Percentiles rank a stretch among this genome's conserved stretches.
These are phyloP conservation scores for Camelina hispida DNA, from an alignment of 345 rosid species.

Conservation along the genomic window DNA sequence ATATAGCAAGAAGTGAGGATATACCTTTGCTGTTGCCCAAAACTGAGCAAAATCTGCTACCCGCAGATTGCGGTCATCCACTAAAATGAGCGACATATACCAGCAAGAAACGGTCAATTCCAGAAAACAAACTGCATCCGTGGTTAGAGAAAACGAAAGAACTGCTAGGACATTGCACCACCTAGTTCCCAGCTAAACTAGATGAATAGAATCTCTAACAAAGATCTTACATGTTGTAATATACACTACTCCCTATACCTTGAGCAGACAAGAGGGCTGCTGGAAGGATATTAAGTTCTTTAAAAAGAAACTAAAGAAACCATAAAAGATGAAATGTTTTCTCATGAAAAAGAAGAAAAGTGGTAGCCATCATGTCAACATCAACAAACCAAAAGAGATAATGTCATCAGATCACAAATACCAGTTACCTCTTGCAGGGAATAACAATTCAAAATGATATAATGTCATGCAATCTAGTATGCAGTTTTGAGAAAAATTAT, in stretches of 20 bases:
- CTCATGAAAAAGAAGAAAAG: constrained; percentile 32
- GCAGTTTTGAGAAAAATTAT: constrained; percentile 45
- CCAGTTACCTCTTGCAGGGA: constrained; percentile 40
- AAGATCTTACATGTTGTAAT: constrained; percentile 39
- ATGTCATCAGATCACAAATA: constrained; percentile 42
- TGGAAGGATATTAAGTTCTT: constrained; percentile 33
- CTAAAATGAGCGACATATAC: constrained; percentile 98
- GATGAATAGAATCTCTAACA: constrained; percentile 49
- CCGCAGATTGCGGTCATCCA: constrained; percentile 99
- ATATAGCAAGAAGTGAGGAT: constrained; percentile 68
- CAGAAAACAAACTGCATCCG: constrained; percentile 96
- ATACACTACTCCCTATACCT: constrained; percentile 42
- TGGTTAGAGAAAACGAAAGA: constrained; percentile 88
- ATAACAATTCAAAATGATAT: constrained; percentile 31
- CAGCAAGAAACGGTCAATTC: constrained; percentile 97
- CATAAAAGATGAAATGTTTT: constrained; percentile 27
- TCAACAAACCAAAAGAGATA: constrained; percentile 44
- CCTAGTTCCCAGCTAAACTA: constrained; percentile 69
- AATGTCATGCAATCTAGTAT: constrained; percentile 22
- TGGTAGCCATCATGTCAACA: constrained; percentile 41
- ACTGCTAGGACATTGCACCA: constrained; percentile 88
- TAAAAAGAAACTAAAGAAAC: constrained; percentile 42
- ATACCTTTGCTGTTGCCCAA: constrained; percentile 99
- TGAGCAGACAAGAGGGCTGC: constrained; percentile 31
- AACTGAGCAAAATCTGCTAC: constrained; percentile 99